A percentile compares a stretch with the other conserved stretches of the same genome.
Conservation (phyloP, 139 green algal species). For the Gonium pectorale region DNA sequence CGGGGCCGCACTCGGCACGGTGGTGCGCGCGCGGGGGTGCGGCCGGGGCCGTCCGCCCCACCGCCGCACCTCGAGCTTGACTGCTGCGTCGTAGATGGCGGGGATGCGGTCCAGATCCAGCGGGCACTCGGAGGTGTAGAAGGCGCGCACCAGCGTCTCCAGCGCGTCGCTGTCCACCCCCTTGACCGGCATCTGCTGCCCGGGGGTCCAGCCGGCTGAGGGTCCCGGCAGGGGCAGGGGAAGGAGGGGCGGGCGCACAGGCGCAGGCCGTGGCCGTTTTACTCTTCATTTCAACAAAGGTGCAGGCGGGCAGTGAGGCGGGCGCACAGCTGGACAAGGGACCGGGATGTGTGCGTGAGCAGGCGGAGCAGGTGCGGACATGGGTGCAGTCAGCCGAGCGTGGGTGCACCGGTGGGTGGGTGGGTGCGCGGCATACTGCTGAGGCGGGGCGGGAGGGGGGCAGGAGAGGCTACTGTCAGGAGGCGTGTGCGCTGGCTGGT, state of each 20-base stretch:
- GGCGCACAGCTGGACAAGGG: no score
- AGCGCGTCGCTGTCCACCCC: constrained; percentile 39
- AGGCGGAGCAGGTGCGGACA: not conserved
- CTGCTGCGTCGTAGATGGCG: constrained; percentile 30
- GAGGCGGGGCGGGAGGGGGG: no score
- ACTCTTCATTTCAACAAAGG: not conserved
- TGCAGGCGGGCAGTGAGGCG: no score
- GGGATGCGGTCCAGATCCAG: constrained; percentile 17
- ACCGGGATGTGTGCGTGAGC: no score
- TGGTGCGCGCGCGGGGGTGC: no score
- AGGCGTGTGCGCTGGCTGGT: no score
- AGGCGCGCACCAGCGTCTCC: constrained; percentile 27
- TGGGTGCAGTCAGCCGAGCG: not conserved
- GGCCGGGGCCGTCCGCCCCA: no score
- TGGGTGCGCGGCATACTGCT: no score
- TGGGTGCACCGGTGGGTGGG: not conserved
- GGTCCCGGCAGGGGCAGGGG: not conserved
- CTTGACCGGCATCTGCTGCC: constrained; percentile 39
- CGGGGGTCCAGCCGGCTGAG: constrained; percentile 11
- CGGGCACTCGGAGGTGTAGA: constrained; percentile 22
- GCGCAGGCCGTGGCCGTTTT: no score
- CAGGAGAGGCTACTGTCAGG: no score
- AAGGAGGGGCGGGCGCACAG: no score
- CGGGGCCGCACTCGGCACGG: no score
- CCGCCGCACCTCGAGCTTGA: constrained; percentile 33